Base-by-base conservation (phyloP, 148 eudicot species). In the Drosera capensis region DNA sequence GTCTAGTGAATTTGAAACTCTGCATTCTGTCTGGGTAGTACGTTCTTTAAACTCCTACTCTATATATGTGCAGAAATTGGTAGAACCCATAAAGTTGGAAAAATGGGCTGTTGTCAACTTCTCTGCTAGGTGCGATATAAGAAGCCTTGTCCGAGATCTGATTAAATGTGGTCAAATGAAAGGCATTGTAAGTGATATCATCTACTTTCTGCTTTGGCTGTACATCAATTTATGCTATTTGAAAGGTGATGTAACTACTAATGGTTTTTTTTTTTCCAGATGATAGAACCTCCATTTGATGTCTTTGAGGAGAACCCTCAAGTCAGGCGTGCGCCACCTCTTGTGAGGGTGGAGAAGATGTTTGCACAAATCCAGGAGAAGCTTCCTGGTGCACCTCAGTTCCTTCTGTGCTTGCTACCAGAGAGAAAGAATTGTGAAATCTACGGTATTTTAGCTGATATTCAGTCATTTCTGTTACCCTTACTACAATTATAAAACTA, bases 51-150 rank as follows among this genome's bases (percentile, higher is more conserved):
- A 22, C 7, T 15, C 17, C 21, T 14, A 8, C 34, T 23, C 2
- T 52, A 12, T 64, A 19, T 14, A 51, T 46, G 43, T 40, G 41
- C 45, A 87, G 96, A 77, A 71, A 77, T 57, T 87, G 11, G 77
- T 72, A 34, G 70, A 77, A 5, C 88, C 96, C n/a, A 42, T 71
- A 1, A 76, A 63, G 63, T 64, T 87, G 5, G 90, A 74, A 28
- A 66, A 67, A 2, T 87, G 96, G 96, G 94, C 75, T 7, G 71
- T 82, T 40, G 96, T 70, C 9, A 87, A 87, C 70, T 87, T 87
- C 15, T 82, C 96, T 3, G 88, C 94, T 17, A 82, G 90, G 19
- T 82, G 94, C 50, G 85, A 87, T 43, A 16, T 55, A 5, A 68
- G 63, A 22, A 48, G 56, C 46, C 82, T 87, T 51, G 50, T 79